These are phyloP conservation scores for Ophiostoma sp. DNA, from an alignment of 2,329 filamentous ascomycete species.

Conservation along the genomic window DNA sequence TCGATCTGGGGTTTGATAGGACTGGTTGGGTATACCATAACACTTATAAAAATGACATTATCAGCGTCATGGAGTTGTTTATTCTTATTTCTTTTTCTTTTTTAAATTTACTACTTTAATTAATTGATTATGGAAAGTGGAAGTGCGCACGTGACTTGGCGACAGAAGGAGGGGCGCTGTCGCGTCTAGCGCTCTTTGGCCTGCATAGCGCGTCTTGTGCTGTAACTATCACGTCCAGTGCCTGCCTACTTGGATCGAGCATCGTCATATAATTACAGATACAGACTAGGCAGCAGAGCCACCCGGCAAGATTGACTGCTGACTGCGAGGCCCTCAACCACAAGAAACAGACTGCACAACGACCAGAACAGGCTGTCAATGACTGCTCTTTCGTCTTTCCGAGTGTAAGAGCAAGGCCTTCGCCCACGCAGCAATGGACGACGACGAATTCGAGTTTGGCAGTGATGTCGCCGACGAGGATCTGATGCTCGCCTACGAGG, in stretches of 20 bases:
- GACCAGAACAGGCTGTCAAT: too few species aligned
- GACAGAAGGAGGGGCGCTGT: constrained; percentile 19
- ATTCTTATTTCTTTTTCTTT: too few species aligned
- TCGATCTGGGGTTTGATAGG: not conserved
- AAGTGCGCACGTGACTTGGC: constrained; percentile 24
- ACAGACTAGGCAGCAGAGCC: not conserved
- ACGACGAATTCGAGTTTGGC: constrained; percentile 44
- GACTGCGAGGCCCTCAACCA: not conserved
- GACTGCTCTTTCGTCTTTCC: too few species aligned
- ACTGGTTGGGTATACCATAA: not conserved
- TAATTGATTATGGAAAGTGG: not conserved
- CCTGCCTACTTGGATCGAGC: not conserved
- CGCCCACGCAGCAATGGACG: not conserved
- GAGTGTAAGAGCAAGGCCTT: too few species aligned
- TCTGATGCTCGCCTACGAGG: constrained; percentile 50
- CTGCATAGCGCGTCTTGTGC: not conserved
- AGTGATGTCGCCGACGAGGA: constrained; percentile 62
- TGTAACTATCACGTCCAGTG: constrained; percentile 15
- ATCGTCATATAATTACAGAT: not conserved
- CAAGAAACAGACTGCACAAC: too few species aligned
- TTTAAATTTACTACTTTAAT: not conserved
- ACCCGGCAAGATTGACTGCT: not conserved
- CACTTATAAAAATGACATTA: not conserved
- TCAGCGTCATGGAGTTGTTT: not conserved
- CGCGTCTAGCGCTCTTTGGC: not conserved